Base-by-base conservation (phyloP, 805 yeast species). In the Kodamaea laetipori region DNA sequence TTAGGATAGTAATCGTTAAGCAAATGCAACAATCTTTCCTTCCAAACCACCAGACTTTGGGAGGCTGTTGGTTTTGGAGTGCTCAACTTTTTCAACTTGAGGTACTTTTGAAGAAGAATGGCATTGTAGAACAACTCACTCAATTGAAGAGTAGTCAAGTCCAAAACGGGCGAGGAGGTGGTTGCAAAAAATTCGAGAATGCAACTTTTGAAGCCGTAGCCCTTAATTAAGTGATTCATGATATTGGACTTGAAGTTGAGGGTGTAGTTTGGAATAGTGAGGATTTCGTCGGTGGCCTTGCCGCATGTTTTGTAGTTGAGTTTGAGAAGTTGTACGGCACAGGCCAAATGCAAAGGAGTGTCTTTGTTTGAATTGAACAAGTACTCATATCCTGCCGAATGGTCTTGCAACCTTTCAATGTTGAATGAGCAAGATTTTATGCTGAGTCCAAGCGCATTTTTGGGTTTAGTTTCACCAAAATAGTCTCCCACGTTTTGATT, bases 311-410 rank as follows among this genome's bases (percentile, higher is more conserved):
- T 48, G 40, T 59, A 65, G 31, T 57, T 51, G 4, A 66, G 45
- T 17, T 55, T 57, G 13, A 71, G 46, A 9, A 66, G 48, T 55
- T 66, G 73, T 1, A 67, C 41, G 0, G 73, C 61, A 6, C 55
- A 46, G 7, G 67, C 58, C 25, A 63, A 46, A 34, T 70, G 69
- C 16, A 68, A 47, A 2, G 76, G 75, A 6, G 41, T 43, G 41
- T 69, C 73, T 3, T 43, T 34, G 1, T 43, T 31, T 2, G 64
- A 52, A 38, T 64, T 58, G 50, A 71, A 71, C 12, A 68, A 52
- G 4, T 64, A 63, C 31, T 67, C 69, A 47, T 62, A 71, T 0
- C 76, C 76, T 3, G 76, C 73, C 8, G 71, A 46, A 41, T 52
- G 45, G 21, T 54, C 30, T 13, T 49, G 36, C 27, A 66, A 33